Percentiles rank a stretch among this genome's conserved stretches.
phyloP scores from a whole-genome alignment of 2,329 filamentous ascomycete species.

The Xylaria sp. region DNA sequence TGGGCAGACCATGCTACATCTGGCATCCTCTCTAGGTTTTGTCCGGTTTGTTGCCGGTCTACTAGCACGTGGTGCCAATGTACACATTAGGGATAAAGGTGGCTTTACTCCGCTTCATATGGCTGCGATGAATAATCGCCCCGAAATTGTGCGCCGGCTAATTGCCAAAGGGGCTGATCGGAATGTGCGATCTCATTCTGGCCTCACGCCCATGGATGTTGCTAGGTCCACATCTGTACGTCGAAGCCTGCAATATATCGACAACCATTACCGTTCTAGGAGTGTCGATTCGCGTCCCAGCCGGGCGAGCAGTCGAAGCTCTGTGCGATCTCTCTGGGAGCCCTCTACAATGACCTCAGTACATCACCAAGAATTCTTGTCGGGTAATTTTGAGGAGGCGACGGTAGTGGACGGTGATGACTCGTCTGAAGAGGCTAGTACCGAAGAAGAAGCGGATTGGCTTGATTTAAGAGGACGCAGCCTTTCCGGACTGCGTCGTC shows the following conservation, averaged over 20 bases:
- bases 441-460: conserved; percentile 55
- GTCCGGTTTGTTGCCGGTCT: conserved; percentile 81
- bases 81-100: conserved; percentile 78
- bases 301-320: conserved; percentile 73
- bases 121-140: conserved; percentile 79
- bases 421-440: conserved; percentile 52
- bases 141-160: conserved; percentile 79
- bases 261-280: conserved; percentile 72
- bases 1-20: conserved; percentile 84
- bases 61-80: conserved; percentile 80
- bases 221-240: conserved; percentile 73
- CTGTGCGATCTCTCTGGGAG: conserved; percentile 75
- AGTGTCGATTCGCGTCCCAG: conserved; percentile 72
- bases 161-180: conserved; percentile 79
- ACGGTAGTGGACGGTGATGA: conserved; percentile 53
- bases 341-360: conserved; percentile 54
- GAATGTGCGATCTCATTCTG: conserved; percentile 74
- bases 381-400: conserved; percentile 56
- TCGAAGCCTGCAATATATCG: conserved; percentile 70
- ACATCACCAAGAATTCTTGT: conserved; percentile 54
- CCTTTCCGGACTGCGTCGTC: conserved; percentile 41
- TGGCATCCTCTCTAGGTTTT: conserved; percentile 80
- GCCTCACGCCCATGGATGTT: conserved; percentile 77
- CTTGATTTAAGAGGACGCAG: conserved; percentile 53
- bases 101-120: conserved; percentile 87